phyloP scores from a whole-genome alignment of 345 rosid genomes.

The Salix brachista region DNA sequence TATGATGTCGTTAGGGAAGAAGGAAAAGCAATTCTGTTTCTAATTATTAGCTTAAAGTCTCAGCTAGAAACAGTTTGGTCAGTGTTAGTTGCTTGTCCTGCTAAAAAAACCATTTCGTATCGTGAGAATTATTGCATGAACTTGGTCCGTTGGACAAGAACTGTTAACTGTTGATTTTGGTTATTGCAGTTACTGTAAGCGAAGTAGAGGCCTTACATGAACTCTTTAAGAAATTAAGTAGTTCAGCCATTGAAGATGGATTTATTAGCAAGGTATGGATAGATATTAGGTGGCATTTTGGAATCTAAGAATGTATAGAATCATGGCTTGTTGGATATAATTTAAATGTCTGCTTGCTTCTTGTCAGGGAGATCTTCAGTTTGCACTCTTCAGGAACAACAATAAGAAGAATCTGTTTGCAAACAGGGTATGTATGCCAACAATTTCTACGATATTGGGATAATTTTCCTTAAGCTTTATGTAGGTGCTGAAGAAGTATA shows the following conservation, averaged over 20 bases:
- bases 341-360: neutral
- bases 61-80: no score
- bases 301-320: neutral
- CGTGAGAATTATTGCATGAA: no score
- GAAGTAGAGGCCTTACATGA: conserved; percentile 81
- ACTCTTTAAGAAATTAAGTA: conserved; percentile 81
- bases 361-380: conserved; percentile 79
- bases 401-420: conserved; percentile 72
- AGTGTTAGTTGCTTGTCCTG: no score
- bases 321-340: neutral
- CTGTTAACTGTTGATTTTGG: neutral
- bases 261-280: conserved; percentile 73
- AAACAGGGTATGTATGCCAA: conserved; percentile 56
- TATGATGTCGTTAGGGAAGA: neutral
- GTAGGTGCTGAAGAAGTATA: no score
- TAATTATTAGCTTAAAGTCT: neutral
- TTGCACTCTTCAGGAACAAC: conserved; percentile 78
- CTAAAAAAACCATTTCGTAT: neutral
- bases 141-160: neutral
- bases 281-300: neutral
- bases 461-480: no score
- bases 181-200: conserved; percentile 57
- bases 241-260: conserved; percentile 69
- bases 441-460: neutral
- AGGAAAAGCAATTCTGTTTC: neutral